These are phyloP conservation scores for Gentiana macrophylla DNA, from an alignment of 257 asterid genomes.

Conservation along the genomic window DNA sequence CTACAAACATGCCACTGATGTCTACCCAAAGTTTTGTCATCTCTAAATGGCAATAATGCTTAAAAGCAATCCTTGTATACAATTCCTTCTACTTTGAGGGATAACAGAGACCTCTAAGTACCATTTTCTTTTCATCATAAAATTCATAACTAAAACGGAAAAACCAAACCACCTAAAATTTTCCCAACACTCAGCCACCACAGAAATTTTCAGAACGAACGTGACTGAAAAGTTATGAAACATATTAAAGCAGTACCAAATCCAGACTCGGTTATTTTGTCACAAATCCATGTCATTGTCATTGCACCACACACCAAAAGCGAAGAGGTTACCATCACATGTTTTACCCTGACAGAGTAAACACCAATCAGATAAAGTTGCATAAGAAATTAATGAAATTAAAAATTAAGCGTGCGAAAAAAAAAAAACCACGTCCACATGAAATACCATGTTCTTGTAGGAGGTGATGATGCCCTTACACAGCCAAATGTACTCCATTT, in stretches of 20 bases:
- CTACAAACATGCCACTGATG: too few species aligned
- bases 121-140: too few species aligned
- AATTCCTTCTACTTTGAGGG: too few species aligned
- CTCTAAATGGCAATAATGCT: too few species aligned
- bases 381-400: background rate
- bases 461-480: too few species aligned
- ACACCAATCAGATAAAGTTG: background rate
- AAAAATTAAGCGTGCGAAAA: background rate
- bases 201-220: background rate
- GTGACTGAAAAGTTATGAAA: slow-evolving; percentile 5
- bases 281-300: slow-evolving; percentile 93
- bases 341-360: slow-evolving; percentile 58
- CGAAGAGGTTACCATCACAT: slow-evolving; percentile 64
- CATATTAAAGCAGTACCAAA: slow-evolving; percentile 45
- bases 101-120: too few species aligned
- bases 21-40: too few species aligned
- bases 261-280: slow-evolving; percentile 87
- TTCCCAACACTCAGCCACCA: background rate
- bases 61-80: too few species aligned
- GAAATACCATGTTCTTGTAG: too few species aligned
- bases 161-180: background rate
- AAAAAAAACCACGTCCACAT: too few species aligned
- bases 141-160: too few species aligned
- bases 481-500: too few species aligned
- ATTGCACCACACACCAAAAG: slow-evolving; percentile 90